A percentile compares a stretch with the other conserved stretches of the same genome.
Conservation (phyloP, 2,329 filamentous ascomycete species). For the Aspergillus uvarum region DNA sequence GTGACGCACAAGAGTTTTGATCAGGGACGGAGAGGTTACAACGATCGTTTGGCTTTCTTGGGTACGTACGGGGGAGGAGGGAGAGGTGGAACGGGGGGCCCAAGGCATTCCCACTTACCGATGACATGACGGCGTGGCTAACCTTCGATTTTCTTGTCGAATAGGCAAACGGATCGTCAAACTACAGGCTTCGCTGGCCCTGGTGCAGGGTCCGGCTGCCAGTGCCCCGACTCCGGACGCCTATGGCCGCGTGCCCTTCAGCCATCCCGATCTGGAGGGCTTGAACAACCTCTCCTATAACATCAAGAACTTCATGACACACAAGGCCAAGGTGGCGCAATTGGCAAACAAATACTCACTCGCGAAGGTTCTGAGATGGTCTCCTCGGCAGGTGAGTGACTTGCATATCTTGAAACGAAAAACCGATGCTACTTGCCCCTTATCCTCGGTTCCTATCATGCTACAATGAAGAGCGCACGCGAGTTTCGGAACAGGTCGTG, state of each 20-base stretch:
- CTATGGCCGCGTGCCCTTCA: constrained; percentile 63
- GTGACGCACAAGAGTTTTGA: constrained; percentile 99
- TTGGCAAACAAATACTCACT: constrained; percentile 72
- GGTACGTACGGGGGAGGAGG: constrained; percentile 55
- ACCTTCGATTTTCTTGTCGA: background rate
- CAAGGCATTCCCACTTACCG: no score
- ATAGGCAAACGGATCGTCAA: constrained; percentile 64
- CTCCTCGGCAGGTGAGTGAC: constrained; percentile 71
- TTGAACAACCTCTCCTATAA: constrained; percentile 67
- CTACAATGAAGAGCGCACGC: background rate
- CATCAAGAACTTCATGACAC: constrained; percentile 62
- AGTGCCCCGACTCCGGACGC: constrained; percentile 43
- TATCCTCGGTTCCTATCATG: background rate
- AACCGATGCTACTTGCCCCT: background rate
- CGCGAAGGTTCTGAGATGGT: constrained; percentile 78
- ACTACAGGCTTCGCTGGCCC: constrained; percentile 63
- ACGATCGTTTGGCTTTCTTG: constrained; percentile 85
- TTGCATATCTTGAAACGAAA: no score
- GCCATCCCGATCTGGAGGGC: constrained; percentile 68
- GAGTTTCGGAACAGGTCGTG: background rate
- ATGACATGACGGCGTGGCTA: background rate
- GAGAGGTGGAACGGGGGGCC: background rate
- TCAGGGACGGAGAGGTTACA: constrained; percentile 89
- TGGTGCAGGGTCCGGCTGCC: constrained; percentile 51
- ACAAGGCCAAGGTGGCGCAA: constrained; percentile 63